Percentiles rank a stretch among this genome's conserved stretches.
phyloP scores from a whole-genome alignment of 495 filamentous ascomycete genomes.

The Aspergillus steynii region DNA sequence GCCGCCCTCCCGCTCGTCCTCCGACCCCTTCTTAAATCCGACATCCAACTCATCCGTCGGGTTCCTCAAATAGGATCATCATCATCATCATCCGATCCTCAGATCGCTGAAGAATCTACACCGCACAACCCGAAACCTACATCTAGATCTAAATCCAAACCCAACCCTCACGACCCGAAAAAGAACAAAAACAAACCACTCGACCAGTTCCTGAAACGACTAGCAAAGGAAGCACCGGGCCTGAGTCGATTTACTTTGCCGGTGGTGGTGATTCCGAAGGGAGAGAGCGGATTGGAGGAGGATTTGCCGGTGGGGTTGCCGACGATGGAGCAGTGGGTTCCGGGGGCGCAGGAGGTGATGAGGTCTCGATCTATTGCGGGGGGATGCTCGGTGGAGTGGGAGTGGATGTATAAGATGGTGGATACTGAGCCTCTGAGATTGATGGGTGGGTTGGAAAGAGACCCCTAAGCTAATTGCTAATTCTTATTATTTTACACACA shows the following conservation, averaged over 20 bases:
- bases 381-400: constrained; percentile 32
- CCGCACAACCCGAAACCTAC: no score
- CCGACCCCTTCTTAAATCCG: neutral
- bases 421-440: constrained; percentile 36
- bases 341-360: constrained; percentile 1
- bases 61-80: neutral
- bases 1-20: neutral
- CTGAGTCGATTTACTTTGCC: constrained; percentile 42
- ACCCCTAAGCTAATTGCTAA: neutral
- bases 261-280: constrained; percentile 23
- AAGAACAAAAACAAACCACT: neutral
- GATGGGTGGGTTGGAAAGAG: constrained; percentile 32
- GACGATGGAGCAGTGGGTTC: constrained; percentile 27
- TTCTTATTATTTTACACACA: neutral
- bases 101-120: no score
- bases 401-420: constrained; percentile 49
- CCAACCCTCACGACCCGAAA: no score
- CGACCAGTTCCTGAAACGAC: constrained; percentile 7
- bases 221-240: constrained; percentile 30
- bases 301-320: constrained; percentile 33
- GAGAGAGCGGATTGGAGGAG: neutral
- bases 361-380: neutral
- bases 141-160: no score
- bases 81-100: no score
- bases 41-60: neutral